A percentile compares a stretch with the other conserved stretches of the same genome.
Conservation (phyloP, 345 rosid genomes). For the Camelina neglecta region DNA sequence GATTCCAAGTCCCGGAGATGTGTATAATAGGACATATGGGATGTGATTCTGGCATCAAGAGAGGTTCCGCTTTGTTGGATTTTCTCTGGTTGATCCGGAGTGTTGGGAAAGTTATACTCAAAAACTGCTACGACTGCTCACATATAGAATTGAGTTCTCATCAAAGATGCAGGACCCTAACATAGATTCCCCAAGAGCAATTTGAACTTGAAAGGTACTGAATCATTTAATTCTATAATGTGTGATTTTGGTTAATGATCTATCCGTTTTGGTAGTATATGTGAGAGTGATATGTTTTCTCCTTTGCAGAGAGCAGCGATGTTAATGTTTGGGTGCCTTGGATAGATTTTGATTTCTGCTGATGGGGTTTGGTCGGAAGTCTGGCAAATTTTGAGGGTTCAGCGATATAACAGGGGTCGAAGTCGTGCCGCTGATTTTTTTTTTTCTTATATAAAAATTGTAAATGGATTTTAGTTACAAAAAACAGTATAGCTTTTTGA, state of each 20-base stretch:
- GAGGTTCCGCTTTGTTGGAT: conserved; percentile 35
- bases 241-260: neutral
- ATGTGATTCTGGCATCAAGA: conserved; percentile 56
- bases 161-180: conserved; percentile 27
- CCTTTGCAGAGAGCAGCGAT: conserved; percentile 5
- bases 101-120: conserved; percentile 22
- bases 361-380: conserved; percentile 20
- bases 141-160: conserved; percentile 13
- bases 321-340: conserved; percentile 28
- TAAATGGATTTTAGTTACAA: conserved; percentile 14
- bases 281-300: neutral
- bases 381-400: conserved; percentile 10
- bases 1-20: conserved; percentile 73
- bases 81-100: conserved; percentile 29
- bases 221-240: neutral
- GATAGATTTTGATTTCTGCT: conserved; percentile 6
- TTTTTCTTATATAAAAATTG: neutral
- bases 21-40: conserved; percentile 76
- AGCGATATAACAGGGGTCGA: conserved; percentile 5
- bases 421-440: neutral
- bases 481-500: neutral
- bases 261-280: neutral
- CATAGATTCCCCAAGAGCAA: conserved; percentile 3
- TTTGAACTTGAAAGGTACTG: conserved; percentile 28
- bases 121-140: conserved; percentile 8